Evolutionary conservation across 2,329 filamentous ascomycete genomes (phyloP).

Genomic region (Clonostachys solani): DNA sequence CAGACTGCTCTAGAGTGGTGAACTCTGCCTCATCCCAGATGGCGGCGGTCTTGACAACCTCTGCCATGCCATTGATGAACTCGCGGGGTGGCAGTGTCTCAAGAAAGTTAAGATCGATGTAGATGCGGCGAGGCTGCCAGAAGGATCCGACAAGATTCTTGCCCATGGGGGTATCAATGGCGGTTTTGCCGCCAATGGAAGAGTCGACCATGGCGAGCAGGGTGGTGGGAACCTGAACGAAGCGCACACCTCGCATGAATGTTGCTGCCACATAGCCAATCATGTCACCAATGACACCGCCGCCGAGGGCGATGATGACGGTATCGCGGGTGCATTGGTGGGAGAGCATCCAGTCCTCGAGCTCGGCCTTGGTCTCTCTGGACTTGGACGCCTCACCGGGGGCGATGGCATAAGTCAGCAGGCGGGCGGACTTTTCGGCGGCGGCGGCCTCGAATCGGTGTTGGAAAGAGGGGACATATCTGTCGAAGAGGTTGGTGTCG

Average conservation of each 20-base stretch:
- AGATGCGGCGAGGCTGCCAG: constrained; percentile 92
- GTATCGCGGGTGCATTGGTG: constrained; percentile 93
- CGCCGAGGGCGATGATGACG: constrained; percentile 89
- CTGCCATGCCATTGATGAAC: constrained; percentile 98
- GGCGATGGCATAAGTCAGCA: constrained; percentile 81
- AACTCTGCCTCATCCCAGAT: constrained; percentile 94
- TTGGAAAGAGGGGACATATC: constrained; percentile 78
- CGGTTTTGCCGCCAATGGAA: constrained; percentile 96
- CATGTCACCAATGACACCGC: constrained; percentile 97
- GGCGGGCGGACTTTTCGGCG: constrained; percentile 43
- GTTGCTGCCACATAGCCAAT: constrained; percentile 96
- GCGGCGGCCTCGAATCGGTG: constrained; percentile 23
- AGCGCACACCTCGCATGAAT: constrained; percentile 96
- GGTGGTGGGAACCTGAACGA: constrained; percentile 94
- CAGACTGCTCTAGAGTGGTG: constrained; percentile 75
- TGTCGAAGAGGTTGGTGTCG: constrained; percentile 82
- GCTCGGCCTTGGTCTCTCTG: constrained; percentile 86
- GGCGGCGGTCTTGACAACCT: constrained; percentile 95
- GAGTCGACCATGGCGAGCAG: constrained; percentile 97
- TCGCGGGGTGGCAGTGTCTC: constrained; percentile 87
- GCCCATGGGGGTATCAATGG: constrained; percentile 91
- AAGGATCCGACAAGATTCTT: constrained; percentile 97
- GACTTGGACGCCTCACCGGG: constrained; percentile 94
- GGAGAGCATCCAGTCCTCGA: constrained; percentile 95
- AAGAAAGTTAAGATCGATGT: constrained; percentile 89